Base-by-base conservation (phyloP, 2,329 filamentous ascomycete species). In the Dissoconium aciculare region DNA sequence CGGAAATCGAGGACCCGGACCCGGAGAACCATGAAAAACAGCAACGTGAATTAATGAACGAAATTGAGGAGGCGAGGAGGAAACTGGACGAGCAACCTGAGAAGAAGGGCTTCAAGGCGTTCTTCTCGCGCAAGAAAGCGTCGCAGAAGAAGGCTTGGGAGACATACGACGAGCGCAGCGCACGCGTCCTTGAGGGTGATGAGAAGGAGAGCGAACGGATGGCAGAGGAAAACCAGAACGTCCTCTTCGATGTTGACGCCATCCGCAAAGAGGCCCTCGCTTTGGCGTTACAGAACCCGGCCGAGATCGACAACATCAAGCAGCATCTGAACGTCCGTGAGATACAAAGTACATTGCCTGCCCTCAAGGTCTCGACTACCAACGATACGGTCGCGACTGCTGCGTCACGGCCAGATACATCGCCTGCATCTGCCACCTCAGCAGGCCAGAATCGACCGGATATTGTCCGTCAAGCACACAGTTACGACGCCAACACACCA, bases 1-100 rank as follows among this genome's bases (percentile, higher is more conserved):
- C 71, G 1, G 89, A 98, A 56, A 95, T 98, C 37, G 89, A 95
- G 52, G 89, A 98, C 44, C 84, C 89, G 0, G 89, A 98, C 48
- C 89, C 89, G 0, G 89, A 95, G 0, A 87, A 92, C 44, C 87
- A 95, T 56, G 68, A 72, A 30, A 69, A 83, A 51, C 69, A 85
- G 28, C 89, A 98, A 56, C 70, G 84, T 33, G 87, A 95, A 56
- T 69, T 98, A 25, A 93, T 98, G 52, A 84, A 79, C 46, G 89
- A 98, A 57, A 93, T 98, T 31, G 87, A 95, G 52, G 85, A 92
- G 56, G 89, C 89, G 5, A 72, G 89, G 21, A 84, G 78, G 50
- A 74, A 89, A 47, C 67, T 92, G 3, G 84, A 93, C 47, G 75
- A 72, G 50, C 79, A 89, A 46, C 76, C 74, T 11, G 42, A 79